Percentiles rank a stretch among this genome's conserved stretches.
Evolutionary conservation across 495 filamentous ascomycete species (phyloP).

Genomic region (Neurospora cerealis): DNA sequence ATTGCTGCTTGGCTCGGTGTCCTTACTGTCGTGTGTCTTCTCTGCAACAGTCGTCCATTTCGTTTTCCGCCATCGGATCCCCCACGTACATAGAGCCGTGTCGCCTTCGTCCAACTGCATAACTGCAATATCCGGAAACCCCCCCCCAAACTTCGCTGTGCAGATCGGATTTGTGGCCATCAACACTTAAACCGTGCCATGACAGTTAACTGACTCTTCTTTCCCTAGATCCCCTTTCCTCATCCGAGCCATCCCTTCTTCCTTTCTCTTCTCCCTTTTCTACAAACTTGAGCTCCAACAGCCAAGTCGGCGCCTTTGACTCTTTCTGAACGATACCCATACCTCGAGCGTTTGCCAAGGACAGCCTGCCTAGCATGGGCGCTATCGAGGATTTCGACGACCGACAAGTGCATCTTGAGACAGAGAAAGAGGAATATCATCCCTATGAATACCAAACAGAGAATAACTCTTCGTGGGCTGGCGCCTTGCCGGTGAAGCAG

Average conservation of each 20-base stretch:
- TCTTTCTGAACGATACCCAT: background rate
- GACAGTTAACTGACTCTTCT: background rate
- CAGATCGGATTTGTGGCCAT: background rate
- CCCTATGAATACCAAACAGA: constrained; percentile 78
- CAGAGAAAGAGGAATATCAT: constrained; percentile 42
- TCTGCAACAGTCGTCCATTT: background rate
- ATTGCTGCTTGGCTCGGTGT: background rate
- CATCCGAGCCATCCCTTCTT: background rate
- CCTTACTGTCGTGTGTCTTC: background rate
- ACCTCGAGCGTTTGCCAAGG: constrained; percentile 14
- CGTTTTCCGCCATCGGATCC: background rate
- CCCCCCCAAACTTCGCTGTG: background rate
- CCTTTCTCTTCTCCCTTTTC: background rate
- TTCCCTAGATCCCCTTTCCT: background rate
- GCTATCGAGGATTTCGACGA: constrained; percentile 47
- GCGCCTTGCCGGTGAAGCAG: constrained; percentile 91
- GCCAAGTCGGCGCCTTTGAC: background rate
- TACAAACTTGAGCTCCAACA: background rate
- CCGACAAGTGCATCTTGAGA: constrained; percentile 41
- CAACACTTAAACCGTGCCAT: background rate
- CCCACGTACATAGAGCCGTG: background rate
- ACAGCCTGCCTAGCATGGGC: constrained; percentile 49
- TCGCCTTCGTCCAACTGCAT: background rate
- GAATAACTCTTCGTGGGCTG: constrained; percentile 90
- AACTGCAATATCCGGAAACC: background rate